Base-by-base conservation (phyloP, 2,329 filamentous ascomycete genomes). In the Escovopsis weberi region DNA sequence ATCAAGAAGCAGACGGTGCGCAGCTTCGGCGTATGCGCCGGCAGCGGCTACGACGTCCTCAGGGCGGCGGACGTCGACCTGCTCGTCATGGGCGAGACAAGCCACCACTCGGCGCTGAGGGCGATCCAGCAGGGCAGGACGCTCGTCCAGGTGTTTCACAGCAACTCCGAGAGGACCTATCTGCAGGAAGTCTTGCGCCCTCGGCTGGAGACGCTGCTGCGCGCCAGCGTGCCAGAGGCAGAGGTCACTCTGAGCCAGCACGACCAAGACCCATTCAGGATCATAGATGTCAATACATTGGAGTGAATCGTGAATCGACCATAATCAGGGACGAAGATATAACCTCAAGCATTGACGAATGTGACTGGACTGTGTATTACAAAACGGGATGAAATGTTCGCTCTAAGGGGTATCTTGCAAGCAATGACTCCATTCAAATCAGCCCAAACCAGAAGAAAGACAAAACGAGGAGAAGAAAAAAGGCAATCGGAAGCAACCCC, bases 71-170 rank as follows among this genome's bases (percentile, higher is more conserved):
- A 75, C 36, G 85, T 87, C 0, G 86, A 95, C 55, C 61, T 96
- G 34, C 63, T 93, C 4, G 84, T 98, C 52, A 96, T 86, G 0
- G 91, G 91, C 2, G 91, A 98, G 65, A 75, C 96, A 69, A 84
- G 78, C 54, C 91, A 98, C 58, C 91, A 98, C 58, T 86, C 91
- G 49, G 87, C 89, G 3, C 72, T 98, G 45, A 77, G 83, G 34
- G 85, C 87, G 1, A 85, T 84, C 26, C 88, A 95, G 66, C 75
- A 80, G 45, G 88, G 88, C 1, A 80, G 80, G 48, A 82, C 78
- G 43, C 84, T 96, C 1, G 75, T 96, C 41, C 82, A 81, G 35
- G 71, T 94, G 39, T 94, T 94, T 54, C 91, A 98, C 60, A 89
- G 83, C 52, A 96, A 96, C 60, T 91, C 85, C 0, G 91, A 98